Evolutionary conservation across 2,329 filamentous ascomycete species (phyloP), one percentile per base, ranked within the genome.

Genomic region (Trichoderma breve): DNA sequence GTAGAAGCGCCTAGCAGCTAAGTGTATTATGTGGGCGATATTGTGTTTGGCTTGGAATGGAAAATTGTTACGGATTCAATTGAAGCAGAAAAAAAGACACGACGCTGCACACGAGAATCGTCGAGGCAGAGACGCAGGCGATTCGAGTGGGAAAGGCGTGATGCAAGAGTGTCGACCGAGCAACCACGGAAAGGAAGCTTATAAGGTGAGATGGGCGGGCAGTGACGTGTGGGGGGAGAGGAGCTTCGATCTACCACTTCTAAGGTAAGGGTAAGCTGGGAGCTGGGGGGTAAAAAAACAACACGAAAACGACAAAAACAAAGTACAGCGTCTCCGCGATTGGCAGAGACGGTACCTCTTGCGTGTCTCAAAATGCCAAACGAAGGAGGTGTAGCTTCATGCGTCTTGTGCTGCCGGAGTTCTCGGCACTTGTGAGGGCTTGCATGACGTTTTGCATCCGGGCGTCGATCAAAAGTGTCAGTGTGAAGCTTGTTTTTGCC

Each of bases 151-250:
- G 60, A 43, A 60, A 69, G 57, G 36, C 34, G 53, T 58, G 34
- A 65, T 65, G 69, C 32, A 63, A 65, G 32, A 64, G 69, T 60
- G 62, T 71, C 62, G 70, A 66, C 70, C 62, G 62, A 71, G 70
- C 70, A 66, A 71, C 70, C 61, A 32, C 47, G 51, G 57, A 55
- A 26, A 32, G 51, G 53, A 66, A 71, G 39, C 66, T 65, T 71
- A 24, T 63, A 57, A 64, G 34, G 60, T 43, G 47, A 64, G 60
- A 34, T 47, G 39, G 47, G n/a, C 53, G 60, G 63, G n/a, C 21
- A 36, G 57, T 70, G 43, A 55, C 69, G 60, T 47, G 57, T n/a
- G 26, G 60, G 47, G 55, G 18, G 26, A 24, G 24, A 67, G 55
- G 24, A n/a, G 53, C 51, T n/a, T 30, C 51, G 24, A 28, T 26